phyloP scores from a whole-genome alignment of 805 yeast species.

The Jamesozyma rosinii region DNA sequence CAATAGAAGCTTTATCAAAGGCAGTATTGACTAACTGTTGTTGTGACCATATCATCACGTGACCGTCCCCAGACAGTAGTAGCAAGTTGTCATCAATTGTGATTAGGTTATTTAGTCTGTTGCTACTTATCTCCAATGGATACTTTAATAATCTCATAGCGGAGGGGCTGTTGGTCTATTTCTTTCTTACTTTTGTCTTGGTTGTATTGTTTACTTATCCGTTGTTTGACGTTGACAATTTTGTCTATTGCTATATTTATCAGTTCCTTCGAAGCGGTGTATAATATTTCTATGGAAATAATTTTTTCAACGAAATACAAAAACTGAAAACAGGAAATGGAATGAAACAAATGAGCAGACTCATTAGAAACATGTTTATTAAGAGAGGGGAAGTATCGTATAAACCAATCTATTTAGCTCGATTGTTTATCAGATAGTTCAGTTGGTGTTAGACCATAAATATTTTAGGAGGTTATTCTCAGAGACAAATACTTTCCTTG shows the following conservation, averaged over 20 bases:
- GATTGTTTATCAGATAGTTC: not conserved
- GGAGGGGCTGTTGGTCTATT: not conserved
- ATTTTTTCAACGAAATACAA: not conserved
- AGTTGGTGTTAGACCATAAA: not conserved
- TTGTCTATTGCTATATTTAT: not conserved
- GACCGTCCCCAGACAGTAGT: conserved; percentile 18
- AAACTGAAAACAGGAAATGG: too few relatives aligned
- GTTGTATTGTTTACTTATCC: not conserved
- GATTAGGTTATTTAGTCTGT: conserved; percentile 20
- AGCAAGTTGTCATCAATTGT: conserved; percentile 11
- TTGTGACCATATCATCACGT: conserved; percentile 25
- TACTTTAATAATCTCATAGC: conserved; percentile 26
- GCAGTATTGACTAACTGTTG: conserved; percentile 23
- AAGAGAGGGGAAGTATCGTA: too few relatives aligned
- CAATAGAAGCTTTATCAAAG: conserved; percentile 17
- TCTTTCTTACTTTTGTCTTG: not conserved
- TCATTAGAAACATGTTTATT: too few relatives aligned
- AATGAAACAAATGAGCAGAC: too few relatives aligned
- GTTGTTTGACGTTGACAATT: not conserved
- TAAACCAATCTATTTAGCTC: too few relatives aligned
- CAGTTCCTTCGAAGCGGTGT: not conserved
- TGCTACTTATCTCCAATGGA: conserved; percentile 21
- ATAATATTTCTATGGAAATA: not conserved
- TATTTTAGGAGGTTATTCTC: not conserved
- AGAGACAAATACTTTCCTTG: not conserved